These are phyloP conservation scores for Zea luxurians DNA, from an alignment of 176 grass and related monocot species.

Conservation along the genomic window DNA sequence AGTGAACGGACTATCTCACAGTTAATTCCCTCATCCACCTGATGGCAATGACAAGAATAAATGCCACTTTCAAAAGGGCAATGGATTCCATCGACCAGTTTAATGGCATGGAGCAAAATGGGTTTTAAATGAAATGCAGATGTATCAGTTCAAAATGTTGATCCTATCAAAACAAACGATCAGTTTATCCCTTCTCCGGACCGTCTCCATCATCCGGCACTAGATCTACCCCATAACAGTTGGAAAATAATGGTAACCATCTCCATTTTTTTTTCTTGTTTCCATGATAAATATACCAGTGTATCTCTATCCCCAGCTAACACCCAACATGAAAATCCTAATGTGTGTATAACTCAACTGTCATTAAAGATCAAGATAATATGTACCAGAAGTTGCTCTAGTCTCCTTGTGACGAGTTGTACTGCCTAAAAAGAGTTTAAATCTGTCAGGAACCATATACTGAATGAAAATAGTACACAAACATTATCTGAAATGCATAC, in stretches of 20 bases:
- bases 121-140: conserved; percentile 13
- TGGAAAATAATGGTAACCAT: background rate
- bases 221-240: too few relatives aligned
- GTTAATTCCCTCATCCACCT: conserved; percentile 85
- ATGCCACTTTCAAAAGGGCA: background rate
- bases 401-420: conserved; percentile 83
- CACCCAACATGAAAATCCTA: conserved; percentile 6
- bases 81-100: conserved; percentile 14
- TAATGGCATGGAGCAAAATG: background rate
- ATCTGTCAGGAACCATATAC: conserved; percentile 22
- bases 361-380: conserved; percentile 32
- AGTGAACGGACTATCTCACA: conserved; percentile 81
- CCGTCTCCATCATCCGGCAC: too few relatives aligned
- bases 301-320: background rate
- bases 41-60: conserved; percentile 31
- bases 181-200: too few relatives aligned
- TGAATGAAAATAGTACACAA: conserved; percentile 19
- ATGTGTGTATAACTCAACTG: background rate
- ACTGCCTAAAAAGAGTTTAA: conserved; percentile 53
- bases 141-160: too few relatives aligned
- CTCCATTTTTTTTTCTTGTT: background rate
- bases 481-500: conserved; percentile 29
- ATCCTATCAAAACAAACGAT: too few relatives aligned
- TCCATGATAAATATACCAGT: background rate
- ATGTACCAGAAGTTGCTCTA: conserved; percentile 95